Percentiles rank a stretch among this genome's conserved stretches.
Evolutionary conservation across 805 yeast genomes (phyloP).

Genomic region (Blastobotrys muscicola): DNA sequence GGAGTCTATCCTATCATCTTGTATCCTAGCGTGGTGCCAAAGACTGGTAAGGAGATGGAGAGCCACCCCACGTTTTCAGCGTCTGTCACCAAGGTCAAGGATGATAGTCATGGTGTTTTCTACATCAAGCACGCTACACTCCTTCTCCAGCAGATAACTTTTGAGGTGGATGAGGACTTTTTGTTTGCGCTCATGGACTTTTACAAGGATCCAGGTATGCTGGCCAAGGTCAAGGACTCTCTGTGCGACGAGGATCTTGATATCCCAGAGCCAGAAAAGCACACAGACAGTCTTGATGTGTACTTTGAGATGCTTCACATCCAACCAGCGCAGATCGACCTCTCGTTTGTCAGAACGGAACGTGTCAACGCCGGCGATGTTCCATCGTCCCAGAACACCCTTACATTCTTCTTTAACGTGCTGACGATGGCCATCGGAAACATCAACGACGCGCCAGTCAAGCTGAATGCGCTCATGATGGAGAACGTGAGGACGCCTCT

Average conservation of each 20-base stretch:
- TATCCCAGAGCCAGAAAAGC: slow-evolving; percentile 59
- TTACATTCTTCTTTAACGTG: slow-evolving; percentile 72
- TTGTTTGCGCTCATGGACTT: slow-evolving; percentile 73
- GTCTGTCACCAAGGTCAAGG: slow-evolving; percentile 74
- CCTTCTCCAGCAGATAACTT: slow-evolving; percentile 79
- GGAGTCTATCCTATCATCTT: slow-evolving; percentile 79
- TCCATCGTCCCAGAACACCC: slow-evolving; percentile 49
- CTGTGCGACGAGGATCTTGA: slow-evolving; percentile 55
- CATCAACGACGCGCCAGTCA: slow-evolving; percentile 92
- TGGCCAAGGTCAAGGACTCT: slow-evolving; percentile 28
- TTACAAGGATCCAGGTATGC: slow-evolving; percentile 49
- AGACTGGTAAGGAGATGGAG: slow-evolving; percentile 71
- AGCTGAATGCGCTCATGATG: slow-evolving; percentile 73
- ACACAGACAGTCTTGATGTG: slow-evolving; percentile 55
- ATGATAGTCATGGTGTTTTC: slow-evolving; percentile 80
- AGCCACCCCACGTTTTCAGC: slow-evolving; percentile 88
- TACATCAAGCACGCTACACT: slow-evolving; percentile 88
- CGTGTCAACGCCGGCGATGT: slow-evolving; percentile 57
- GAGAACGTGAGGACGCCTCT: slow-evolving; percentile 86
- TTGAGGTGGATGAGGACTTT: slow-evolving; percentile 92
- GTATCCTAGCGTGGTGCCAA: slow-evolving; percentile 86
- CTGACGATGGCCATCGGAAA: slow-evolving; percentile 96
- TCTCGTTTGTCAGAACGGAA: slow-evolving; percentile 88
- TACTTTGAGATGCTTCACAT: slow-evolving; percentile 89
- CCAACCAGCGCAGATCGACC: slow-evolving; percentile 81